phyloP scores from a whole-genome alignment of 306 rosid species.

The apple (Malus domestica) region DNA sequence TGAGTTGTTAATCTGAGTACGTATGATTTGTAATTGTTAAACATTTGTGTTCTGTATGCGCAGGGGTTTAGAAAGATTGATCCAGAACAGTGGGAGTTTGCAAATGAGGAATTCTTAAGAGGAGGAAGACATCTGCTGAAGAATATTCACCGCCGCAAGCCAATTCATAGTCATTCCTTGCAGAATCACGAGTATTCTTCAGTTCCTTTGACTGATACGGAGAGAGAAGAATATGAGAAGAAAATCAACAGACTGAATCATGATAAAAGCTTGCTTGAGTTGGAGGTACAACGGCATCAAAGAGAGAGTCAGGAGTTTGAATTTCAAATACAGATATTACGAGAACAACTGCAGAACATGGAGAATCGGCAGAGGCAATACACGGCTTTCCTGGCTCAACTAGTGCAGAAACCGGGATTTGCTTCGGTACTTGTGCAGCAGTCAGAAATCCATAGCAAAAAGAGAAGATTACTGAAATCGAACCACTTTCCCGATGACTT shows the following conservation, averaged over 20 bases:
- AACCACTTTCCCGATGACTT: slow-evolving; percentile 10
- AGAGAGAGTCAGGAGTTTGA: slow-evolving; percentile 21
- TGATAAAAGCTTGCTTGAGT: slow-evolving; percentile 18
- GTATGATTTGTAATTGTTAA: not conserved
- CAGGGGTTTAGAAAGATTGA: slow-evolving; percentile 41
- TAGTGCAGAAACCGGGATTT: slow-evolving; percentile 18
- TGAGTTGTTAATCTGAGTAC: not conserved
- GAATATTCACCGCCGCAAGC: slow-evolving; percentile 35
- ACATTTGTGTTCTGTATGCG: not conserved
- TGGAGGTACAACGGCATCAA: slow-evolving; percentile 17
- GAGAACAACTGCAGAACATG: slow-evolving; percentile 18
- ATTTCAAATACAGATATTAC: slow-evolving; percentile 11
- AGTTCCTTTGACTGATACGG: slow-evolving; percentile 23
- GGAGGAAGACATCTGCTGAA: slow-evolving; percentile 31
- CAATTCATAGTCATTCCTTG: slow-evolving; percentile 32
- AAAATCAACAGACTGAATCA: slow-evolving; percentile 20
- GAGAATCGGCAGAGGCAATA: slow-evolving; percentile 18
- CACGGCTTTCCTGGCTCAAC: slow-evolving; percentile 13
- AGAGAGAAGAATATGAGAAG: slow-evolving; percentile 18
- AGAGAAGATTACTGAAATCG: slow-evolving; percentile 22
- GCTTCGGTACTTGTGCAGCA: slow-evolving; percentile 23
- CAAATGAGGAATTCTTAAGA: slow-evolving; percentile 35
- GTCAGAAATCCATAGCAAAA: slow-evolving; percentile 25
- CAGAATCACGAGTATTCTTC: slow-evolving; percentile 19
- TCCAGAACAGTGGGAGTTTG: slow-evolving; percentile 42